Evolutionary conservation across 1,139 yeast species (phyloP).

Genomic region (Pneumocystis carinii): DNA sequence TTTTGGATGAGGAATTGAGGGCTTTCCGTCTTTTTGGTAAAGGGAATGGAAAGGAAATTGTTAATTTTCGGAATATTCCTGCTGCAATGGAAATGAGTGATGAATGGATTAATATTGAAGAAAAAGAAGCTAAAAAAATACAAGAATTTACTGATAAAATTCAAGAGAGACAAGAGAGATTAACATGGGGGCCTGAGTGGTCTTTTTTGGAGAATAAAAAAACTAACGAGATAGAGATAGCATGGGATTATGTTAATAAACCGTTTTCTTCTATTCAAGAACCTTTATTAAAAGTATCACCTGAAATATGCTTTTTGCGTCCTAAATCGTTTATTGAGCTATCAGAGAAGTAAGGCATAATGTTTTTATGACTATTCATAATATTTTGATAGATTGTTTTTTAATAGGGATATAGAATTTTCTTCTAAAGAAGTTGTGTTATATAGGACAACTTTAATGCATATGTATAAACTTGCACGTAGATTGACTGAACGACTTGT

Average conservation of each 20-base stretch:
- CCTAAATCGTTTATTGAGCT: not conserved
- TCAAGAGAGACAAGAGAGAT: not conserved
- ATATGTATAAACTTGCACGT: not conserved
- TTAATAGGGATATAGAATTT: not conserved
- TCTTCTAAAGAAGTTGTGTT: not conserved
- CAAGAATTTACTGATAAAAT: not conserved
- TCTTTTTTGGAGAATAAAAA: not conserved
- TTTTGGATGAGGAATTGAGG: not conserved
- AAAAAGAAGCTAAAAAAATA: not conserved
- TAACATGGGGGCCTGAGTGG: not conserved
- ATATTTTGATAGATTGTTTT: not conserved
- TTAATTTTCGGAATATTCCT: not conserved
- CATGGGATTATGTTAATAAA: not conserved
- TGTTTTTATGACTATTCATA: not conserved
- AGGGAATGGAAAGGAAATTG: not conserved
- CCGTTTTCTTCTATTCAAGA: not conserved
- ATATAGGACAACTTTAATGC: not conserved
- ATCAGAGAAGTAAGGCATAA: not conserved
- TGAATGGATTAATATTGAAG: not conserved
- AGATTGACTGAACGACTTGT: not conserved
- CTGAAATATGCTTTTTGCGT: not conserved
- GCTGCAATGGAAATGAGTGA: conserved; percentile 1
- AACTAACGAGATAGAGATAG: not conserved
- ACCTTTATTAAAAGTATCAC: not conserved
- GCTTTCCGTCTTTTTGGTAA: not conserved